A percentile compares a stretch with the other conserved stretches of the same genome.
Evolutionary conservation across 306 rosid species (phyloP).

Genomic region (Oemleria cerasiformis): DNA sequence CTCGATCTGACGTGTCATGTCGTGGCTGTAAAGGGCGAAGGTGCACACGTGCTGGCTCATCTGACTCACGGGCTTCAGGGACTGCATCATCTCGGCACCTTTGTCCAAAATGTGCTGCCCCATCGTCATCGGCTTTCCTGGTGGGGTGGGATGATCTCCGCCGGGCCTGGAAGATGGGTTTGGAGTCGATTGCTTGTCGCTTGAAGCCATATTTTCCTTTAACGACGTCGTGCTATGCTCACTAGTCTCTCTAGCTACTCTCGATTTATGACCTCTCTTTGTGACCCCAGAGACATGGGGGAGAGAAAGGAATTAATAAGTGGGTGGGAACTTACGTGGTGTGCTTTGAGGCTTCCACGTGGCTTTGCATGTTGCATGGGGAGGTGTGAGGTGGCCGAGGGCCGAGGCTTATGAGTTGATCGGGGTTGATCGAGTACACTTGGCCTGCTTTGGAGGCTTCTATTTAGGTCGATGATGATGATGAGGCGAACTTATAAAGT

Average conservation of each 20-base stretch:
- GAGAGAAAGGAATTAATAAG: background rate
- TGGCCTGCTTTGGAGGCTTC: background rate
- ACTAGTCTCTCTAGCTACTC: background rate
- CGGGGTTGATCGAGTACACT: background rate
- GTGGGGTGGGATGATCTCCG: conserved; percentile 22
- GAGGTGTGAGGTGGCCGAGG: conserved; percentile 36
- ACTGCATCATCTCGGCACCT: conserved; percentile 54
- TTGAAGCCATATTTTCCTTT: conserved; percentile 38
- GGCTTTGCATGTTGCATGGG: conserved; percentile 22
- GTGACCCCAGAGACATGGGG: background rate
- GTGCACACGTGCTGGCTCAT: conserved; percentile 59
- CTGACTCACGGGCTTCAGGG: conserved; percentile 62
- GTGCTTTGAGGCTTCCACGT: conserved; percentile 30
- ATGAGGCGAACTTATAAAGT: background rate
- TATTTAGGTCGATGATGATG: background rate
- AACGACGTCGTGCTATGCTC: background rate
- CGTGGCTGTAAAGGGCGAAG: conserved; percentile 71
- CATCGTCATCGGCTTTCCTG: conserved; percentile 45
- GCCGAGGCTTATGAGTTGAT: conserved; percentile 6
- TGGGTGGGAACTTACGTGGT: conserved; percentile 30
- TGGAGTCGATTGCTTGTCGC: conserved; percentile 30
- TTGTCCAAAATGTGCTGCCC: conserved; percentile 52
- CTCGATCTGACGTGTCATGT: conserved; percentile 68
- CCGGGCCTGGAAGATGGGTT: conserved; percentile 21
- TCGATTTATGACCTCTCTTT: background rate